A percentile compares a stretch with the other conserved stretches of the same genome.
Evolutionary conservation across 164 flowering plant species (phyloP).

Genomic region (Vitis cinerea): DNA sequence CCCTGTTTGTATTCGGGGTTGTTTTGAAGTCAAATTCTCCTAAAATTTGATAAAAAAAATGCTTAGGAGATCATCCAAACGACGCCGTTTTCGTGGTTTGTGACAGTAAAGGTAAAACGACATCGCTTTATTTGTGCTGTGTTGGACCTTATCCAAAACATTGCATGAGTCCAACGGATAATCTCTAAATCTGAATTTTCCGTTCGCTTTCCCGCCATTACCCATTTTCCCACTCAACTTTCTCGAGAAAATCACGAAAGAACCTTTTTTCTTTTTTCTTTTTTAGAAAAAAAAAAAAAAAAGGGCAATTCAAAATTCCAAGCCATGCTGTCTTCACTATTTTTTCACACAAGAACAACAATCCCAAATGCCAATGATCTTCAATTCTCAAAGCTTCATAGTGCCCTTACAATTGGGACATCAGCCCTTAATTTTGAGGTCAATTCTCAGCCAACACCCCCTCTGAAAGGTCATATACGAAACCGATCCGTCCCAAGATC

Average conservation of each 20-base stretch:
- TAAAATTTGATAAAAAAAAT: no score
- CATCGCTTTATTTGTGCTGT: no score
- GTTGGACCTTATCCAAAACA: no score
- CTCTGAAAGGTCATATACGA: not conserved
- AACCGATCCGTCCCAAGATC: not conserved
- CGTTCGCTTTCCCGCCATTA: not conserved
- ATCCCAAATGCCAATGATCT: not conserved
- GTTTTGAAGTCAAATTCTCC: no score
- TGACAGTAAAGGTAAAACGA: no score
- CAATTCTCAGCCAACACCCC: not conserved
- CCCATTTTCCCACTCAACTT: not conserved
- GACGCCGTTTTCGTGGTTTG: no score
- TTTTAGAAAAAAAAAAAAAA: no score
- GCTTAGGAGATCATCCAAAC: no score
- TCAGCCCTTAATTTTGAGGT: not conserved
- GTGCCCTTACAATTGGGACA: not conserved
- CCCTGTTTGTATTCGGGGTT: no score
- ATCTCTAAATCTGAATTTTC: not conserved
- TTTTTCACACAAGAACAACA: not conserved
- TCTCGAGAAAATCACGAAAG: slow-evolving; percentile 1
- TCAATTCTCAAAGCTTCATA: not conserved
- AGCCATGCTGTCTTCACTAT: not conserved
- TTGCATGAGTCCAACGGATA: not conserved
- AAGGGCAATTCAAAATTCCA: not conserved
- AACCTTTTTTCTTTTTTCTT: no score